Evolutionary conservation across 495 filamentous ascomycete species (phyloP).

Genomic region (Darksidea phi): DNA sequence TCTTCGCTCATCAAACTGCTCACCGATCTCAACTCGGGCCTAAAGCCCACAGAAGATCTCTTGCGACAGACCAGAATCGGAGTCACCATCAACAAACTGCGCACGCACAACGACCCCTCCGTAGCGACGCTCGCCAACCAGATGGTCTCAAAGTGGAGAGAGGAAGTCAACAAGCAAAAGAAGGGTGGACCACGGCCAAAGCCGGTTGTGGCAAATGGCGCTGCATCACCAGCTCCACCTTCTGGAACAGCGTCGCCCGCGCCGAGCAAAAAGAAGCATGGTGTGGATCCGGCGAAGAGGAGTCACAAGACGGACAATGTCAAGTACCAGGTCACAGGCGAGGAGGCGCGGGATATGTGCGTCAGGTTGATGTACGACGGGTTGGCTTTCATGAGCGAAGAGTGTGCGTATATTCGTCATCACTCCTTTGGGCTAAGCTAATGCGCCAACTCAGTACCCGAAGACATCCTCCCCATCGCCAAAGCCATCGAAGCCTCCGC

Average conservation of each 20-base stretch:
- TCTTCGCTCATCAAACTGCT: conserved; percentile 66
- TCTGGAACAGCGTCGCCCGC: conserved; percentile 45
- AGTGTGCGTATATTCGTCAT: conserved; percentile 44
- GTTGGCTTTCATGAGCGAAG: conserved; percentile 60
- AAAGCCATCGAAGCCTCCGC: conserved; percentile 72
- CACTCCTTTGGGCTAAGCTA: not conserved
- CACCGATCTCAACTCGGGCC: conserved; percentile 71
- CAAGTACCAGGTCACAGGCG: conserved; percentile 66
- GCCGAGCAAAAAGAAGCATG: conserved; percentile 50
- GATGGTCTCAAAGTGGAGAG: conserved; percentile 85
- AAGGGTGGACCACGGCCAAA: conserved; percentile 47
- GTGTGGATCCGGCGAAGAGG: conserved; percentile 73
- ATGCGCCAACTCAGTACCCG: conserved; percentile 41
- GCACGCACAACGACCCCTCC: conserved; percentile 70
- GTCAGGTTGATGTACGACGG: conserved; percentile 91
- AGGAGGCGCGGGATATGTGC: conserved; percentile 70
- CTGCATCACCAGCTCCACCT: conserved; percentile 43
- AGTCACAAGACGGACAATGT: conserved; percentile 78
- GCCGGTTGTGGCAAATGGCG: conserved; percentile 25
- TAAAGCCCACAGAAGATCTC: conserved; percentile 83
- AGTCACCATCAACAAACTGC: conserved; percentile 79
- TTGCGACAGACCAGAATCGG: conserved; percentile 86
- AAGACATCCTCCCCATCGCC: conserved; percentile 64
- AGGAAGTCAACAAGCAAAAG: conserved; percentile 57
- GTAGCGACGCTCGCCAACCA: conserved; percentile 71